Evolutionary conservation across 78 protist species (phyloP), one percentile per base, ranked within the genome.

Genomic region (Protostelium mycophagum): DNA sequence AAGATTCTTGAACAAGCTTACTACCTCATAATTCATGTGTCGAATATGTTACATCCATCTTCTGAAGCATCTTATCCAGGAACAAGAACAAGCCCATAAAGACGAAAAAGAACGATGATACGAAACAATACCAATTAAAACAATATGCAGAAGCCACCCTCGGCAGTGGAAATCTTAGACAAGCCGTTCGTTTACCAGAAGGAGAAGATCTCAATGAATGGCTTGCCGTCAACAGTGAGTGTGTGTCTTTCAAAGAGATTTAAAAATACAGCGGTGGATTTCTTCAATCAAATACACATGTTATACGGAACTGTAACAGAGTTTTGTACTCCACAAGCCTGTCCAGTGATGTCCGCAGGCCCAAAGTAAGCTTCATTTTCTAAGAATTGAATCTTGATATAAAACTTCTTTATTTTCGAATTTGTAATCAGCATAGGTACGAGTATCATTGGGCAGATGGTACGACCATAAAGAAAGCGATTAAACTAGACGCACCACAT

Each of bases 401-500:
- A 28, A 39, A 1, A n/a, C 84, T 29, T 83, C 90, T 31, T 29
- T 88, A 29, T 88, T 83, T 88, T 83, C 36, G 35, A 36, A 10
- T 25, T 39, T 25, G 31, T 51, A 16, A 51, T 25, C 31, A 51
- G 38, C 63, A 36, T 38, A 93, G 85, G 86, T 97, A 92, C 84
- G 99, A 98, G 88, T 98, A 98, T 92, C 93, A 38, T 29, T 98
- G 99, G 99, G 98, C 98, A 0, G 99, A 98, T 36, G 99, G 98
- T 0, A 95, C 38, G 35, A 83, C 87, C 0, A 88, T 96, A 31
- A 96, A 94, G 89, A 98, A 97, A 89, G 97, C 99, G 0, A 91
- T 96, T 87, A 90, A 91, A 87, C 97, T 96, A 88, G 38, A 94
- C 0, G 99, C 99, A 0, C 99, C 99, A 0, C 96, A 96, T 39